These are phyloP conservation scores for Aciculoconidium aculeatum DNA, from an alignment of 805 yeast genomes.

Conservation along the genomic window DNA sequence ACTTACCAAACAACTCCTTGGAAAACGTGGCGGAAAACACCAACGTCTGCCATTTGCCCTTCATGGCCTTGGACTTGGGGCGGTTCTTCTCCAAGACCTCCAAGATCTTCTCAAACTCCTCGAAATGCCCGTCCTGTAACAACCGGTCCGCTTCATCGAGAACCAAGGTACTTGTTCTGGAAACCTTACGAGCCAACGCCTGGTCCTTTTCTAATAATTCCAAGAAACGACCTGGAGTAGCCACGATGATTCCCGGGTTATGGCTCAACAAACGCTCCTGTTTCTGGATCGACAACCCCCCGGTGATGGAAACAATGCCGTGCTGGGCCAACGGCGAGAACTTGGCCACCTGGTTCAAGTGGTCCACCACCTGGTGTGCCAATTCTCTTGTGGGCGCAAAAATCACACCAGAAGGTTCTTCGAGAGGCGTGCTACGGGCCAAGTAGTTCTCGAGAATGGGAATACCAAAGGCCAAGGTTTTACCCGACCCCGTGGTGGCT, in stretches of 20 bases:
- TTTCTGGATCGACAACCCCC: conserved; percentile 91
- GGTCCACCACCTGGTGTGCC: conserved; percentile 88
- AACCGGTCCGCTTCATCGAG: conserved; percentile 95
- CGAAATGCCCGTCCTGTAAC: conserved; percentile 93
- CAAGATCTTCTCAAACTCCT: conserved; percentile 78
- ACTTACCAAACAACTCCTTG: conserved; percentile 70
- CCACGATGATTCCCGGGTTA: conserved; percentile 78
- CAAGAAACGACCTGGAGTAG: conserved; percentile 91
- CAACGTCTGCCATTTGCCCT: conserved; percentile 69
- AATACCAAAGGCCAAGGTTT: conserved; percentile 90
- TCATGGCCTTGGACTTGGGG: conserved; percentile 28
- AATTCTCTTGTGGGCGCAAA: conserved; percentile 96
- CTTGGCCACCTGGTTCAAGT: conserved; percentile 53
- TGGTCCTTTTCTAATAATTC: conserved; percentile 69
- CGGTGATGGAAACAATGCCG: conserved; percentile 76
- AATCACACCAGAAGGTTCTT: conserved; percentile 62
- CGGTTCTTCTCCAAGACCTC: conserved; percentile 53
- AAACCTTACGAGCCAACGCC: conserved; percentile 35
- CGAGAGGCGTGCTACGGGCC: conserved; percentile 18
- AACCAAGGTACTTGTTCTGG: conserved; percentile 50
- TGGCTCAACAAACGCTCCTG: conserved; percentile 75
- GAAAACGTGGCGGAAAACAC: conserved; percentile 96
- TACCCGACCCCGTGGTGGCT: conserved; percentile 97
- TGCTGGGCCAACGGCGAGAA: conserved; percentile 46
- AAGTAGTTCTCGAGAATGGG: conserved; percentile 75